Conservation (phyloP, 1,139 yeast species). For the Sugiyamaella grinbergsii region DNA sequence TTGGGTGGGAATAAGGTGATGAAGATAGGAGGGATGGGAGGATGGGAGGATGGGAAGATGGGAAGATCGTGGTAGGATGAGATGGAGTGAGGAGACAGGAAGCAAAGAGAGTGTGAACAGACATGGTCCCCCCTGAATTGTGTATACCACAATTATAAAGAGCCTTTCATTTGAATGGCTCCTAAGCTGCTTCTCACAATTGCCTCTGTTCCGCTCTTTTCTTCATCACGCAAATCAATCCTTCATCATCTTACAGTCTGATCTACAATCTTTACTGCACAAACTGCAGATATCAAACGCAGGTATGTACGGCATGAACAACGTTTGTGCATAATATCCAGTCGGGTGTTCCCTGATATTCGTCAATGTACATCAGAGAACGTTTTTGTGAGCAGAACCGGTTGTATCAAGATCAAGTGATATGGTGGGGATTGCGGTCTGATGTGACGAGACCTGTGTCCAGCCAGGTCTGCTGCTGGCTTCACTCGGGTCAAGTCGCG, state of each 20-base stretch:
- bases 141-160: no score
- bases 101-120: not conserved
- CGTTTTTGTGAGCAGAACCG: not conserved
- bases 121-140: not conserved
- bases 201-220: no score
- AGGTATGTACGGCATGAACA: not conserved
- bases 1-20: no score
- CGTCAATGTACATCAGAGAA: constrained; percentile 12
- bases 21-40: not conserved
- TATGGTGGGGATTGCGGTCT: not conserved
- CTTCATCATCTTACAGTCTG: no score
- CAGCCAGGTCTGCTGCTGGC: no score
- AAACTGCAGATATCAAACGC: not conserved
- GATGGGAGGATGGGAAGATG: not conserved
- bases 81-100: not conserved
- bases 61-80: not conserved
- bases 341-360: constrained; percentile 6
- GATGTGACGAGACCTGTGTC: not conserved
- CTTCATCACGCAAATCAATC: no score
- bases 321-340: not conserved
- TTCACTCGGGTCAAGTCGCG: no score
- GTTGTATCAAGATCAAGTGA: not conserved
- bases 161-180: no score
- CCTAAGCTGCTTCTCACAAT: no score
- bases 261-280: no score